phyloP scores from a whole-genome alignment of 2,329 filamentous ascomycete genomes.

The Claviceps maximensis region DNA sequence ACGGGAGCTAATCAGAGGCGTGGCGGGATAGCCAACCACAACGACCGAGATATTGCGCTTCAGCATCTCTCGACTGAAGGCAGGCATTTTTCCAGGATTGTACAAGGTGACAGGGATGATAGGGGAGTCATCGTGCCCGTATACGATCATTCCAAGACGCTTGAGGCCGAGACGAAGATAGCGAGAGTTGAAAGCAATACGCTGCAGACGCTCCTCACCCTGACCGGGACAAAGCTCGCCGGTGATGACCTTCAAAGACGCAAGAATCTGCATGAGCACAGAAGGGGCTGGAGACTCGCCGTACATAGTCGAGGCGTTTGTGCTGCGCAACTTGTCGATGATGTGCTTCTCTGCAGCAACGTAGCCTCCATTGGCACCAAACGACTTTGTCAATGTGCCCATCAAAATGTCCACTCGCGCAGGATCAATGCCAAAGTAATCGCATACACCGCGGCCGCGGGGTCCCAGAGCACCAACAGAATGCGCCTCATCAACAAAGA shows the following conservation, averaged over 20 bases:
- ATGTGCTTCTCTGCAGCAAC: constrained; percentile 79
- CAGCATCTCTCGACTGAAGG: constrained; percentile 97
- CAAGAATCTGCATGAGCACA: constrained; percentile 81
- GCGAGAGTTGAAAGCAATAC: constrained; percentile 94
- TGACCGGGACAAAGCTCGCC: constrained; percentile 82
- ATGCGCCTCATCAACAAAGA: constrained; percentile 95
- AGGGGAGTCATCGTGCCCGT: constrained; percentile 93
- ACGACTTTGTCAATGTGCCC: constrained; percentile 97
- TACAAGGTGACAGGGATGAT: constrained; percentile 92
- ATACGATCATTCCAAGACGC: constrained; percentile 90
- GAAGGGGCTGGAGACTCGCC: constrained; percentile 81
- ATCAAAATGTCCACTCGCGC: constrained; percentile 87
- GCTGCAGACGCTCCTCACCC: constrained; percentile 87
- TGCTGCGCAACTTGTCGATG: constrained; percentile 79
- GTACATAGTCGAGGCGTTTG: constrained; percentile 75
- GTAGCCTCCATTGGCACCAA: constrained; percentile 95
- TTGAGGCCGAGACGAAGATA: constrained; percentile 97
- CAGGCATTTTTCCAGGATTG: constrained; percentile 97
- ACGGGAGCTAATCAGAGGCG: constrained; percentile 85
- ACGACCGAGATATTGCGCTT: constrained; percentile 96
- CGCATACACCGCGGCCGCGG: constrained; percentile 80
- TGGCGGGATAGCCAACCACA: constrained; percentile 93
- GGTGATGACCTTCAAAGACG: constrained; percentile 74
- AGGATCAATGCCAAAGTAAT: constrained; percentile 89
- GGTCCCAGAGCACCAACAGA: constrained; percentile 88